Evolutionary conservation across 345 rosid species (phyloP), one percentile per base, ranked within the genome.

Genomic region (Salix dunnii): DNA sequence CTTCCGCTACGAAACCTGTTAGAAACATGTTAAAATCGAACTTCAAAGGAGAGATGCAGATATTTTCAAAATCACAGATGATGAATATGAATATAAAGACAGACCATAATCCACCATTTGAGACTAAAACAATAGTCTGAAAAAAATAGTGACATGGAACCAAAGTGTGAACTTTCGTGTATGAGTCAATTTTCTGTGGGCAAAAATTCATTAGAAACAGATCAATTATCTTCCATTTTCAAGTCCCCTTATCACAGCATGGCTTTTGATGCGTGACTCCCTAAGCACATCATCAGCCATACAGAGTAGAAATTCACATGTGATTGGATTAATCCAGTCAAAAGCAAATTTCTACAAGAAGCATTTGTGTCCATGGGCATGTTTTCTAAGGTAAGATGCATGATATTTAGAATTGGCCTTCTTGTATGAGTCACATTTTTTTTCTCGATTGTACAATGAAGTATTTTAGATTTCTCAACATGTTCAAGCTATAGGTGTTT

Each of bases 1-100:
- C 98, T 81, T 90, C 97, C 84, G 82, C 95, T 53, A 93, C 87
- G 58, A 90, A 93, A 77, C 97, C 97, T 96, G 84, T 33, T 2
- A 58, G n/a, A 28, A 40, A 70, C 70, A 66, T 3, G 36, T 64
- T 6, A 5, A 62, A 68, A 35, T 27, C 43, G 55, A 28, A 18
- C 21, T 14, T 35, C 43, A 64, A 20, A 69, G 70, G 64, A 75
- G 68, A 61, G 40, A 68, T 35, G 40, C 23, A 68, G 68, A 40
- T 33, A 38, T 49, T 51, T 28, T 17, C 55, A 12, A 60, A 64
- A 42, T 46, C 36, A 25, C 6, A 42, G 10, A 65, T 25, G 31
- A 21, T 0, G 3, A 18, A 31, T 1, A 38, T 36, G 60, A n/a
- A 36, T 23, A 9, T 13, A n/a, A 17, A 58, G 58, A 63, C 21